Base-by-base conservation (phyloP, 2,329 filamentous ascomycete genomes). In the Kalmusia sp. region DNA sequence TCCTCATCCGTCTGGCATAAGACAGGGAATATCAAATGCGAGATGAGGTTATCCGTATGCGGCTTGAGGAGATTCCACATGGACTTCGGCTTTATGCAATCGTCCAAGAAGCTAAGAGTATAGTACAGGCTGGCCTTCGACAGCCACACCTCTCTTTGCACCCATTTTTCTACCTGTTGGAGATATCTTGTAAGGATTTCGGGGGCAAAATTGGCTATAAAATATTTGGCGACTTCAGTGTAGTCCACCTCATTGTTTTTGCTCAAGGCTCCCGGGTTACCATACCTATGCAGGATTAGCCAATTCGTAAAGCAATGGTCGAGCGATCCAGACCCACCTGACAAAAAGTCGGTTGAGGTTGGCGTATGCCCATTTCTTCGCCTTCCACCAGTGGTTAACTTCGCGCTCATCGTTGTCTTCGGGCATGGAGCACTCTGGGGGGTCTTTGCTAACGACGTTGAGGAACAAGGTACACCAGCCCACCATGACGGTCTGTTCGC, bases 331-430 rank as follows among this genome's bases (percentile, higher is more conserved):
- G 38, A 74, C 82, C 57, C 79, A 93, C 90, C 92, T 86, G 64
- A 98, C 93, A 71, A 95, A 99, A 15, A 99, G 85, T 58, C 95
- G 86, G 79, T 99, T 99, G 65, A 99, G 79, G 76, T 98, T 98
- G 69, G 95, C 96, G 76, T 97, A 99, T 12, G 93, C 90, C 95
- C 95, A 98, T 78, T 99, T 99, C 87, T 98, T 98, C 59, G 93
- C 91, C 81, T 98, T 99, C 93, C 93, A 99, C 93, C 95, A 99
- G 75, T 97, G 92, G 72, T 96, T 93, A 67, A 89, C 85, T 76
- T 98, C 95, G 52, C 95, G 87, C 70, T 98, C 93, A 53, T 91
- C 87, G 47, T 89, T 79, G 55, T 91, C 91, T 55, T 96, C 92
- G 52, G 82, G 76, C 84, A 98, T 87, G 30, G 93, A 89, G 63